Percentiles rank a stretch among this genome's conserved stretches.
These are phyloP conservation scores for Venturia pyrina DNA, from an alignment of 2,329 filamentous ascomycete genomes.

Conservation along the genomic window DNA sequence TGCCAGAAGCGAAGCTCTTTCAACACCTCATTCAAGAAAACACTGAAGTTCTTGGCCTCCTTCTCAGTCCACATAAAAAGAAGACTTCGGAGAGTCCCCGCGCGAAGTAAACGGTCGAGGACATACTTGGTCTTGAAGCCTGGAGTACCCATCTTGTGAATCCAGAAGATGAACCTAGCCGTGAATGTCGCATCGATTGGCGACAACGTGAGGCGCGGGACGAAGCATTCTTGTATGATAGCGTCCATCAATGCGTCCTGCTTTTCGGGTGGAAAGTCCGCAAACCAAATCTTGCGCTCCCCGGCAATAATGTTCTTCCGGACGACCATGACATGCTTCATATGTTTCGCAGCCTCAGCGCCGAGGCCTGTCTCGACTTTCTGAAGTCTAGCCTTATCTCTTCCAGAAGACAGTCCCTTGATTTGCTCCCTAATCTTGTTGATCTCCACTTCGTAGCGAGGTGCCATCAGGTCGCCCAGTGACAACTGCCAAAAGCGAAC, in stretches of 20 bases:
- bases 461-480: slow-evolving; percentile 69
- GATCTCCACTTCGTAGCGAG: slow-evolving; percentile 69
- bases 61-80: slow-evolving; percentile 85
- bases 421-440: slow-evolving; percentile 25
- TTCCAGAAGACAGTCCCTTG: slow-evolving; percentile 54
- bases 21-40: slow-evolving; percentile 75
- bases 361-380: slow-evolving; percentile 59
- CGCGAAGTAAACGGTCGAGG: slow-evolving; percentile 73
- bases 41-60: slow-evolving; percentile 87
- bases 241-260: slow-evolving; percentile 59
- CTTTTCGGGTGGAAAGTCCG: slow-evolving; percentile 48
- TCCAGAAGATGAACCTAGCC: slow-evolving; percentile 74
- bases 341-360: slow-evolving; percentile 42
- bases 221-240: slow-evolving; percentile 79
- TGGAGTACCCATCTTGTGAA: slow-evolving; percentile 74
- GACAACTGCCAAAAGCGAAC: slow-evolving; percentile 88
- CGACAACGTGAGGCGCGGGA: slow-evolving; percentile 79
- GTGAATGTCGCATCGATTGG: slow-evolving; percentile 81
- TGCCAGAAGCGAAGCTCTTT: slow-evolving; percentile 80
- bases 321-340: slow-evolving; percentile 6
- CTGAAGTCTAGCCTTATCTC: slow-evolving; percentile 59
- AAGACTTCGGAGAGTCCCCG: slow-evolving; percentile 68
- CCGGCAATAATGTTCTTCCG: slow-evolving; percentile 48
- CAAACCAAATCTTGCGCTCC: slow-evolving; percentile 73
- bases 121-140: slow-evolving; percentile 81